Evolutionary conservation across 805 yeast genomes (phyloP).

Genomic region (Vanderwaltozyma polyspora): DNA sequence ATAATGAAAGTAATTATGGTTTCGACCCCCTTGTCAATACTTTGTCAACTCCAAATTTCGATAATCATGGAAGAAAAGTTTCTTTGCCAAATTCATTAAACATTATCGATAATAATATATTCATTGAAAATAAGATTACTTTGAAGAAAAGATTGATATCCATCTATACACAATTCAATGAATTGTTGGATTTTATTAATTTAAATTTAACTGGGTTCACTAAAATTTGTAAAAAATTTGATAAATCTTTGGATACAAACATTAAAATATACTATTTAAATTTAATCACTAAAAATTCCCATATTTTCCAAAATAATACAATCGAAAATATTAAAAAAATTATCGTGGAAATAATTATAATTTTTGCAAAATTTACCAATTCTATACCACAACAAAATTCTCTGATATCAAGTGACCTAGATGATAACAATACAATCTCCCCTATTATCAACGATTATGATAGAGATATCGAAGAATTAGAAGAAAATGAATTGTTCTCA

Average conservation of each 20-base stretch:
- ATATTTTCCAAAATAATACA: constrained; percentile 45
- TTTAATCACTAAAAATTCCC: constrained; percentile 35
- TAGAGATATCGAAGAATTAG: constrained; percentile 2
- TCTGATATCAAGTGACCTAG: background rate
- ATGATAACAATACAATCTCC: background rate
- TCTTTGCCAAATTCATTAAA: constrained; percentile 1
- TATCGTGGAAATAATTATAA: constrained; percentile 40
- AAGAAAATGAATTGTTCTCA: constrained; percentile 1
- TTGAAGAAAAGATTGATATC: constrained; percentile 55
- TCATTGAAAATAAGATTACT: constrained; percentile 3
- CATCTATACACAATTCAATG: constrained; percentile 65
- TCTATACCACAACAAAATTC: constrained; percentile 1
- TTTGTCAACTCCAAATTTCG: background rate
- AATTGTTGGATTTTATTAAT: constrained; percentile 72
- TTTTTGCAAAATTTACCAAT: constrained; percentile 40
- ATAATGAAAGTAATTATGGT: background rate
- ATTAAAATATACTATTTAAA: constrained; percentile 49
- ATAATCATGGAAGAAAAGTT: background rate
- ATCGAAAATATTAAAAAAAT: constrained; percentile 37
- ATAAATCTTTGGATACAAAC: constrained; percentile 60
- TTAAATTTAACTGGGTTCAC: constrained; percentile 81
- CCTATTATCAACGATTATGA: background rate
- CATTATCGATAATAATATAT: constrained; percentile 3
- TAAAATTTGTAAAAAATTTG: constrained; percentile 85
- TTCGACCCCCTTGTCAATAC: background rate